A percentile compares a stretch with the other conserved stretches of the same genome.
Conservation (phyloP, 805 yeast species). For the Zygosaccharomyces lentus region DNA sequence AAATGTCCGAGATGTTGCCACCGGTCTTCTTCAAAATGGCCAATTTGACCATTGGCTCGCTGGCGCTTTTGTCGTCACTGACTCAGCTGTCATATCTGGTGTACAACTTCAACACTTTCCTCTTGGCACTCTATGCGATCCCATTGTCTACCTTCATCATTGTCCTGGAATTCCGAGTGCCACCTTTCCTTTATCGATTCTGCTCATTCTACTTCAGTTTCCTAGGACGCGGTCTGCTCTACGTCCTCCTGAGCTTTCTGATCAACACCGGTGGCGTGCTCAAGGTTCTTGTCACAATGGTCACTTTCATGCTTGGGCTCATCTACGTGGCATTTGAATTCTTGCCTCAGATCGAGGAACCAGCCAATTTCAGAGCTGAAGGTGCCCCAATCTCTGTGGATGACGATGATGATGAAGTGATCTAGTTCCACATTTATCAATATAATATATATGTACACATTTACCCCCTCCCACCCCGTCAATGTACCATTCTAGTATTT, state of each 20-base stretch:
- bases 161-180: slow-evolving; percentile 39
- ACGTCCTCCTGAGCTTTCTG: slow-evolving; percentile 43
- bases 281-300: slow-evolving; percentile 52
- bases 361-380: slow-evolving; percentile 69
- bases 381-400: slow-evolving; percentile 37
- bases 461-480: not conserved
- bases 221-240: slow-evolving; percentile 47
- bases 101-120: slow-evolving; percentile 38
- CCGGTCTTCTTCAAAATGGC: slow-evolving; percentile 35
- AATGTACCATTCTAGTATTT: not conserved
- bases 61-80: slow-evolving; percentile 40
- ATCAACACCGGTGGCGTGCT: slow-evolving; percentile 52
- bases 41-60: slow-evolving; percentile 52
- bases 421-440: slow-evolving; percentile 5
- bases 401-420: slow-evolving; percentile 36
- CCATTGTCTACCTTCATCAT: slow-evolving; percentile 52
- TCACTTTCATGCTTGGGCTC: slow-evolving; percentile 59
- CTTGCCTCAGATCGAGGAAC: slow-evolving; percentile 70
- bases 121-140: slow-evolving; percentile 56
- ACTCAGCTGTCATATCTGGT: slow-evolving; percentile 21
- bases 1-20: slow-evolving; percentile 14
- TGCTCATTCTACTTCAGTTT: slow-evolving; percentile 67
- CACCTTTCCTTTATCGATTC: slow-evolving; percentile 59
- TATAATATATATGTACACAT: slow-evolving; percentile 6
- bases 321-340: slow-evolving; percentile 61